Evolutionary conservation across 371 early-diverging fungal genomes (phyloP), one percentile per base, ranked within the genome.

Genomic region (Actinomortierella wolfii): DNA sequence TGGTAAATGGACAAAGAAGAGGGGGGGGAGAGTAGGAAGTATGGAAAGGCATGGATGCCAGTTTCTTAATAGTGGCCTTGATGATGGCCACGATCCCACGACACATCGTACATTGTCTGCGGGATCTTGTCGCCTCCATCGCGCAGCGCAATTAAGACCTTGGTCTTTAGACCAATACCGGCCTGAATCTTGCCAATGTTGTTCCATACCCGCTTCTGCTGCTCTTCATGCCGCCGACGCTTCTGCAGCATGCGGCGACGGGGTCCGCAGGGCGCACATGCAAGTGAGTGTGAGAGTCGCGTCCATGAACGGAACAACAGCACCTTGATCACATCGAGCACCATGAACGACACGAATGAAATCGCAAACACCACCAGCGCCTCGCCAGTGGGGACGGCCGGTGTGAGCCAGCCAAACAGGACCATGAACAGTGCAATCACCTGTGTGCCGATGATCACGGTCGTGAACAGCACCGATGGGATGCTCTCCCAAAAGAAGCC

Each of bases 271-370:
- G 61, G 66, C 7, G 63, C 67, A 42, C 67, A 66, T 3, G 48
- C 58, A 18, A 76, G 29, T 1, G 76, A 58, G 2, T 60, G 55
- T 0, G 65, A 52, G 14, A 34, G 48, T 5, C 26, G 20, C 0
- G 76, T 80, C 94, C 95, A 95, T 66, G 79, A 60, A 40, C 86
- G 83, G 78, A 93, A 84, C 21, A 92, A 66, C 61, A 82, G 83
- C 20, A 94, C 94, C 83, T 95, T 95, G 81, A 95, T 81, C 21
- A 89, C 77, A 71, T 96, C 96, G 48, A 96, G 81, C 24, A 94
- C 51, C 80, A 93, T 86, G 68, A 86, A 88, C 67, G 86, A 89
- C 5, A 81, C 82, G 47, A 90, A 81, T 26, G 91, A 92, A 29
- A 91, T 62, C 44, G 76, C 86, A 57, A 89, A 80, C 17, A 91